These are phyloP conservation scores for Stereocaulon alpinum DNA, from an alignment of 495 filamentous ascomycete genomes.

Conservation along the genomic window DNA sequence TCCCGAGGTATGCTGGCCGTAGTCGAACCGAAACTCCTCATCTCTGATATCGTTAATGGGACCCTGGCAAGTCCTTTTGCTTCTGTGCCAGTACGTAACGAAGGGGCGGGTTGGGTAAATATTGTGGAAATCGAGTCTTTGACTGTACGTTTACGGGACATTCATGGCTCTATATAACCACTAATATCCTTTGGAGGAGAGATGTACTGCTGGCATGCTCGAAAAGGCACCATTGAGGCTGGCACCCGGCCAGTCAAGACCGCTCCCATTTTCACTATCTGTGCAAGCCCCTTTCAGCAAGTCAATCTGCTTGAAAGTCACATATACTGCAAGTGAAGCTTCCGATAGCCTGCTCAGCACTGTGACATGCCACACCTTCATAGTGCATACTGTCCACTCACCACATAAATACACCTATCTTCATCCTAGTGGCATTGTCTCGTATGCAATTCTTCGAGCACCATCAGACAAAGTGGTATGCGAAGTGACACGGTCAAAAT, in stretches of 20 bases:
- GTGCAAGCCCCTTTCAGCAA: not conserved
- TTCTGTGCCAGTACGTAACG: conserved; percentile 42
- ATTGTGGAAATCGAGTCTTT: conserved; percentile 26
- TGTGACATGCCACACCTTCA: not conserved
- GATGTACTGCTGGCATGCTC: conserved; percentile 17
- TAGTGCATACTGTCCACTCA: conserved; percentile 12
- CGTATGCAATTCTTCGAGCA: conserved; percentile 49
- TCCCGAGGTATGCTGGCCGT: conserved; percentile 27
- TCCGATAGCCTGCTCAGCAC: conserved; percentile 1
- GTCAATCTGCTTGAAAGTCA: conserved; percentile 4
- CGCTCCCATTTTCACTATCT: conserved; percentile 27
- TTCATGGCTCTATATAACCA: conserved; percentile 3
- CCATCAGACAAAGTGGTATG: conserved; percentile 38
- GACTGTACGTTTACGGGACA: conserved; percentile 27
- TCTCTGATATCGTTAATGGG: conserved; percentile 40
- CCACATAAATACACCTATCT: conserved; percentile 48
- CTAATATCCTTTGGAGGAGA: conserved; percentile 13
- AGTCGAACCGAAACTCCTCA: conserved; percentile 28
- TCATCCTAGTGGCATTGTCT: conserved; percentile 46
- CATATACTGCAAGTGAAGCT: conserved; percentile 3
- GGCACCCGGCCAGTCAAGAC: conserved; percentile 35
- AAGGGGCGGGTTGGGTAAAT: conserved; percentile 27
- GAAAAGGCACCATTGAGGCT: conserved; percentile 24
- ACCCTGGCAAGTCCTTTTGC: conserved; percentile 35
- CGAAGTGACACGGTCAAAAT: conserved; percentile 6